Evolutionary conservation across 2,329 filamentous ascomycete species (phyloP).

Genomic region (Clarireedia paspali): DNA sequence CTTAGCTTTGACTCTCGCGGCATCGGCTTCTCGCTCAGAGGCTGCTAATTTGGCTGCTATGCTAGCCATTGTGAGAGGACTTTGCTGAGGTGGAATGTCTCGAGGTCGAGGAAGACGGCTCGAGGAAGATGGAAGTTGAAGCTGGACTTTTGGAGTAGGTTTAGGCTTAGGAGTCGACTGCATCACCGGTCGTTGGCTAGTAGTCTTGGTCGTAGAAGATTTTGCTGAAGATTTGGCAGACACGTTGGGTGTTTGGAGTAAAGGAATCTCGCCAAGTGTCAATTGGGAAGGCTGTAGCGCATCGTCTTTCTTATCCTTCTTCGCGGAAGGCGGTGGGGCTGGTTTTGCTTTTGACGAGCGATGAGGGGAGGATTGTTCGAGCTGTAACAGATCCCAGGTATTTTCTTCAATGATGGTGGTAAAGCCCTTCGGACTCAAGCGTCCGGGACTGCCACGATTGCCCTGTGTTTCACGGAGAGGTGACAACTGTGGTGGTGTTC

Average conservation of each 20-base stretch:
- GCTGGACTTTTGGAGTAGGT: constrained; percentile 19
- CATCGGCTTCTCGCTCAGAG: constrained; percentile 56
- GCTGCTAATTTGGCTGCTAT: constrained; percentile 58
- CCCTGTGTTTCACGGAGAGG: constrained; percentile 36
- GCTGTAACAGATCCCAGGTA: constrained; percentile 35
- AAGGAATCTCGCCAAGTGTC: constrained; percentile 18
- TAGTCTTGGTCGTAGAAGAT: neutral
- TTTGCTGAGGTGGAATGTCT: constrained; percentile 37
- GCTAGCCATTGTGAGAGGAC: constrained; percentile 51
- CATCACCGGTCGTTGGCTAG: constrained; percentile 8
- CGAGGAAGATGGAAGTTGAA: constrained; percentile 10
- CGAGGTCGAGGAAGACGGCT: constrained; percentile 25
- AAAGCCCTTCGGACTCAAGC: constrained; percentile 33
- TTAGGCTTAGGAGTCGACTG: constrained; percentile 8
- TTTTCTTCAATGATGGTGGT: constrained; percentile 42
- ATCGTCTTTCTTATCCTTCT: constrained; percentile 8
- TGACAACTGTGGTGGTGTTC: constrained; percentile 30
- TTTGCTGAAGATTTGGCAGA: constrained; percentile 3
- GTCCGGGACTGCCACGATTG: constrained; percentile 19
- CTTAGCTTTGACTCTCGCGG: constrained; percentile 55
- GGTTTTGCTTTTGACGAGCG: constrained; percentile 26
- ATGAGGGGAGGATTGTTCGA: constrained; percentile 30
- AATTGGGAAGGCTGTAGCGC: constrained; percentile 3
- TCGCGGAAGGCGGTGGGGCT: constrained; percentile 12
- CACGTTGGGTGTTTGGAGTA: constrained; percentile 16